Conservation (phyloP, 2,329 filamentous ascomycete species). For the Cercospora sojina region DNA sequence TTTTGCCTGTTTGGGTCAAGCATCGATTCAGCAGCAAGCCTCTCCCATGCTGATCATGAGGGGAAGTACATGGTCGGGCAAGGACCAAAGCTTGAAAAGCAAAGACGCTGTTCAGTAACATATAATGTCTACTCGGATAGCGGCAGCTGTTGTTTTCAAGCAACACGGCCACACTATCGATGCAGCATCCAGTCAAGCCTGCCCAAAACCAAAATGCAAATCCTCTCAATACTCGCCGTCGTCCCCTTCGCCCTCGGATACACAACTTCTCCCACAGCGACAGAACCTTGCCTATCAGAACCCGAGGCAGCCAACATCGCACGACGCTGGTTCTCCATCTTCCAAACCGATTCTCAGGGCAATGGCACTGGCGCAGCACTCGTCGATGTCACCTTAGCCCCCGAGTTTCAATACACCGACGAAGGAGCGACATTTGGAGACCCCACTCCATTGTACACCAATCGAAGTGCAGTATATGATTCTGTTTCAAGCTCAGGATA, state of each 20-base stretch:
- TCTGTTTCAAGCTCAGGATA: slow-evolving; percentile 11
- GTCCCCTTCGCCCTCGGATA: neutral
- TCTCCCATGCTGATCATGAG: neutral
- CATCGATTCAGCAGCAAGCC: neutral
- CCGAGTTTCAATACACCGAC: slow-evolving; percentile 13
- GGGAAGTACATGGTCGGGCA: neutral
- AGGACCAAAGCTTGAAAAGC: neutral
- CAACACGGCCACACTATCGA: neutral
- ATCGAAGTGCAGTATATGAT: slow-evolving; percentile 8
- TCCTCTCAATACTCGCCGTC: neutral
- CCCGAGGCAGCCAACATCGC: slow-evolving; percentile 18
- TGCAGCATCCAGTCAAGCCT: neutral
- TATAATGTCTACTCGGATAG: neutral
- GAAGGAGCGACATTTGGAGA: slow-evolving; percentile 17
- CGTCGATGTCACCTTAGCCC: slow-evolving; percentile 11
- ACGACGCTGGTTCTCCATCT: slow-evolving; percentile 18
- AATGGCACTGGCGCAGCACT: slow-evolving; percentile 15
- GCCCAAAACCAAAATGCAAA: neutral
- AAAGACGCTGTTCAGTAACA: neutral
- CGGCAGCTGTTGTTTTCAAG: neutral
- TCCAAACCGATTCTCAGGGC: slow-evolving; percentile 17
- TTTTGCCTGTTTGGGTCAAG: neutral
- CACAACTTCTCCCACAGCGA: neutral
- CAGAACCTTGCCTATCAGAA: slow-evolving; percentile 12
- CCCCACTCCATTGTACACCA: slow-evolving; percentile 11